A percentile compares a stretch with the other conserved stretches of the same genome.
Conservation (phyloP, 2,329 filamentous ascomycete genomes). For the Botryotinia convoluta region DNA sequence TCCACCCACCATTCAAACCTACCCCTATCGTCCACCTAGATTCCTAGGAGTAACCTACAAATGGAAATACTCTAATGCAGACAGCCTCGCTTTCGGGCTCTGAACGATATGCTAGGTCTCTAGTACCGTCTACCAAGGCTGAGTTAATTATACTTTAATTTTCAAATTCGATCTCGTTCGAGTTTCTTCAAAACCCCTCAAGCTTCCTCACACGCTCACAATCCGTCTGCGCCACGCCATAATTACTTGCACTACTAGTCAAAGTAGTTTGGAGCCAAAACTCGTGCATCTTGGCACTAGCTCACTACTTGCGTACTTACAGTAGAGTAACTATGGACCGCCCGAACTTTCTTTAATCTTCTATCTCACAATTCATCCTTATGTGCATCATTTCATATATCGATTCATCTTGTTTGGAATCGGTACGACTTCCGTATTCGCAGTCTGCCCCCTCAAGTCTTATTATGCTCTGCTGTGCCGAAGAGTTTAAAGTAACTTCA, state of each 20-base stretch:
- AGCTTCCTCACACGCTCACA: not conserved
- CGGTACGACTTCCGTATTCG: not conserved
- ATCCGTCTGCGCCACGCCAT: not conserved
- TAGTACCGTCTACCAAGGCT: not conserved
- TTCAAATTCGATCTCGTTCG: not conserved
- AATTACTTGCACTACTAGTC: not conserved
- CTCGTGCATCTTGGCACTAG: not conserved
- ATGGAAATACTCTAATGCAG: not conserved
- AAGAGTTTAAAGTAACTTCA: not conserved
- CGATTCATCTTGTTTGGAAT: not conserved
- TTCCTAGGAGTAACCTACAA: not conserved
- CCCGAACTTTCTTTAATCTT: not conserved
- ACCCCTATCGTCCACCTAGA: not conserved
- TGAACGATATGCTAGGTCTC: not conserved
- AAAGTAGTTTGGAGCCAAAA: constrained; percentile 13
- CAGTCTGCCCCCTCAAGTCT: not conserved
- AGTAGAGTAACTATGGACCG: not conserved
- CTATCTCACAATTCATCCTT: not conserved
- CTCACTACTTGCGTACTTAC: not conserved
- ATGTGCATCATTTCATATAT: not conserved
- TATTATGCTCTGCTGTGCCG: not conserved
- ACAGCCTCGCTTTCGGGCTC: not conserved
- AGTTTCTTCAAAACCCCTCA: not conserved
- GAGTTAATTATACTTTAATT: not conserved
- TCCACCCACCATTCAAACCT: not conserved